A percentile compares a stretch with the other conserved stretches of the same genome.
Evolutionary conservation across 179 eudicot genomes (phyloP).

Genomic region (Corrigiola litoralis): DNA sequence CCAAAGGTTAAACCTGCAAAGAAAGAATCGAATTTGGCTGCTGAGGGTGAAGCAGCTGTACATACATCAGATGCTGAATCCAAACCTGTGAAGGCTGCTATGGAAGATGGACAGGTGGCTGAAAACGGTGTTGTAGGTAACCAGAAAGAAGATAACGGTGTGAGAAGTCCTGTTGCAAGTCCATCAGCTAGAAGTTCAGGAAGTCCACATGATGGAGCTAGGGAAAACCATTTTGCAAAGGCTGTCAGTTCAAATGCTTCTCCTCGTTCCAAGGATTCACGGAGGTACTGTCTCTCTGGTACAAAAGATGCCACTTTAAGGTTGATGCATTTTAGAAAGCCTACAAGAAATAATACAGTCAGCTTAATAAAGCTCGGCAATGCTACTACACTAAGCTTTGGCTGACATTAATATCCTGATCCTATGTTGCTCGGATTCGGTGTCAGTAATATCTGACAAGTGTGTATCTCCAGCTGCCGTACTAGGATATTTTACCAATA

Average conservation of each 20-base stretch:
- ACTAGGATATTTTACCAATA: too few species aligned
- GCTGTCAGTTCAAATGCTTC: slow-evolving; percentile 44
- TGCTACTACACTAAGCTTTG: too few species aligned
- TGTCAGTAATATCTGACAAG: too few species aligned
- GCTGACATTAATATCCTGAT: too few species aligned
- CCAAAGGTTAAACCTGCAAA: slow-evolving; percentile 31
- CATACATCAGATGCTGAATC: slow-evolving; percentile 25
- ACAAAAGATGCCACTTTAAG: neutral
- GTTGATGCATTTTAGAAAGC: neutral
- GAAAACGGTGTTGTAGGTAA: slow-evolving; percentile 33
- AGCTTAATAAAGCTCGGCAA: too few species aligned
- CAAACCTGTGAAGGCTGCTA: slow-evolving; percentile 19
- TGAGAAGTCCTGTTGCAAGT: slow-evolving; percentile 41
- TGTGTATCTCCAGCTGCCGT: too few species aligned
- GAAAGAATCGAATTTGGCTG: slow-evolving; percentile 24
- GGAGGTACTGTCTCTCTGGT: slow-evolving; percentile 40
- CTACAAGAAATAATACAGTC: too few species aligned
- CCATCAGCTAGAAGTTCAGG: slow-evolving; percentile 47
- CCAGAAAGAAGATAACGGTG: slow-evolving; percentile 25
- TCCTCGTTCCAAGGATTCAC: slow-evolving; percentile 47
- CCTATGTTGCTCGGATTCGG: too few species aligned
- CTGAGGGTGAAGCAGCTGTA: slow-evolving; percentile 29
- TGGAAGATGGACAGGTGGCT: slow-evolving; percentile 20
- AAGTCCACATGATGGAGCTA: slow-evolving; percentile 43
- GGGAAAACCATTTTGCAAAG: slow-evolving; percentile 35